Conservation (phyloP, 179 eudicot species). For the Kewa caespitosa region DNA sequence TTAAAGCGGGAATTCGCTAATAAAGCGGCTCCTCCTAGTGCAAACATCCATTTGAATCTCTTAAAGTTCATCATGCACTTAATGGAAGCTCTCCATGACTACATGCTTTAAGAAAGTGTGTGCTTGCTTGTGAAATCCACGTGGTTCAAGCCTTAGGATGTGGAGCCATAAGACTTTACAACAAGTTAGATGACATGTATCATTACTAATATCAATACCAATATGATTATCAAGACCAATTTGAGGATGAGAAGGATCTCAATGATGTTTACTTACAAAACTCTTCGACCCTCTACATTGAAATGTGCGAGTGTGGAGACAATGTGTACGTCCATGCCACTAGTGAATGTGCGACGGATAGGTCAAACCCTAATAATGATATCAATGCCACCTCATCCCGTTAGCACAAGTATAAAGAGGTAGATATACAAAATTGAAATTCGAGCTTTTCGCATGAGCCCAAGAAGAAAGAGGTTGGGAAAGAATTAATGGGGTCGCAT, state of each 20-base stretch:
- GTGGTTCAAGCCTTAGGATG: conserved; percentile 77
- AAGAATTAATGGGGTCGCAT: conserved; percentile 65
- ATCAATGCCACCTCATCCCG: conserved; percentile 57
- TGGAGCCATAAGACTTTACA: conserved; percentile 47
- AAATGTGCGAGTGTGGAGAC: conserved; percentile 90
- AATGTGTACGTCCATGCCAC: conserved; percentile 74
- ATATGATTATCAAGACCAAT: conserved; percentile 37
- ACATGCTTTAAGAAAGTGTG: conserved; percentile 84
- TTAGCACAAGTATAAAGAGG: conserved; percentile 60
- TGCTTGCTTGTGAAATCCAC: conserved; percentile 84
- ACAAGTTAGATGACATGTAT: conserved; percentile 50
- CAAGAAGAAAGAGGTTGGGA: conserved; percentile 55
- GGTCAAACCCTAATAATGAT: conserved; percentile 33
- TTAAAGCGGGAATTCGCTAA: conserved; percentile 59
- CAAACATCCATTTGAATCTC: conserved; percentile 80
- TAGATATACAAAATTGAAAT: conserved; percentile 31
- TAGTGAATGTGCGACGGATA: conserved; percentile 66
- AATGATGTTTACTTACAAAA: conserved; percentile 54
- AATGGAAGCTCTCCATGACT: conserved; percentile 81
- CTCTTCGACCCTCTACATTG: conserved; percentile 65
- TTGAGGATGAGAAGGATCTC: conserved; percentile 50
- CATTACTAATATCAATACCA: conserved; percentile 45
- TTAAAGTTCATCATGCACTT: conserved; percentile 21
- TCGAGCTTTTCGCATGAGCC: conserved; percentile 58
- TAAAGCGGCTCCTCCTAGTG: conserved; percentile 31